Conservation (phyloP, 306 rosid genomes). For the Medicago ruthenica region DNA sequence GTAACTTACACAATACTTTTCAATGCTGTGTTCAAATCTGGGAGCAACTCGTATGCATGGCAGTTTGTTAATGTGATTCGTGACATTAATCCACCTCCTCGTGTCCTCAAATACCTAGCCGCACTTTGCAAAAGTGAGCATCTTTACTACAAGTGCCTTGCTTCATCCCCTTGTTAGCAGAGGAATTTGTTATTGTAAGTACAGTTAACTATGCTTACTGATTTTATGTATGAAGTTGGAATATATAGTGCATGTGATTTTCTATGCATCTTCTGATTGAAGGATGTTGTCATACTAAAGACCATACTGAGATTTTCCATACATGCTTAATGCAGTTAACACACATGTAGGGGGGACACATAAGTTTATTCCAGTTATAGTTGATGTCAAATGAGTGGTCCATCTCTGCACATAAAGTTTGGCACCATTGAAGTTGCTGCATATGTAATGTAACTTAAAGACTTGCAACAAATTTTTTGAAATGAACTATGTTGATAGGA, state of each 20-base stretch:
- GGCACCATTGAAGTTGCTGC: neutral
- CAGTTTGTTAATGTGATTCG: slow-evolving; percentile 27
- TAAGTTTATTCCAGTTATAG: slow-evolving; percentile 13
- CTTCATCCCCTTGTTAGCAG: neutral
- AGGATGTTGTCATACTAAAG: slow-evolving; percentile 3
- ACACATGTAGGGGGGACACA: slow-evolving; percentile 11
- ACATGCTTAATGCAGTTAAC: slow-evolving; percentile 9
- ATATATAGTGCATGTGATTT: neutral
- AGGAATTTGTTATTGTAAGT: slow-evolving; percentile 9
- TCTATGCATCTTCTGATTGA: slow-evolving; percentile 10
- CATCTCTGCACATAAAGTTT: neutral
- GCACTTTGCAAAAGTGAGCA: neutral
- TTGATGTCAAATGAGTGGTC: slow-evolving; percentile 28
- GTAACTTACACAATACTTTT: slow-evolving; percentile 23
- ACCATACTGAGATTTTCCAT: neutral
- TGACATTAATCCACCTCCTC: neutral
- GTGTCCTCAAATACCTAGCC: slow-evolving; percentile 21
- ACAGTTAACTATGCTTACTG: neutral
- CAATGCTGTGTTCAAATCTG: slow-evolving; percentile 36
- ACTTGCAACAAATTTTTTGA: slow-evolving; percentile 1
- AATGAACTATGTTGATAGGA: slow-evolving; percentile 28
- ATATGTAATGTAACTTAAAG: neutral
- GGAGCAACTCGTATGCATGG: slow-evolving; percentile 21
- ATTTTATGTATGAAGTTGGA: neutral
- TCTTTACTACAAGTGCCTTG: slow-evolving; percentile 13